phyloP scores from a whole-genome alignment of 208 protist species.

The Leishmania tropica region DNA sequence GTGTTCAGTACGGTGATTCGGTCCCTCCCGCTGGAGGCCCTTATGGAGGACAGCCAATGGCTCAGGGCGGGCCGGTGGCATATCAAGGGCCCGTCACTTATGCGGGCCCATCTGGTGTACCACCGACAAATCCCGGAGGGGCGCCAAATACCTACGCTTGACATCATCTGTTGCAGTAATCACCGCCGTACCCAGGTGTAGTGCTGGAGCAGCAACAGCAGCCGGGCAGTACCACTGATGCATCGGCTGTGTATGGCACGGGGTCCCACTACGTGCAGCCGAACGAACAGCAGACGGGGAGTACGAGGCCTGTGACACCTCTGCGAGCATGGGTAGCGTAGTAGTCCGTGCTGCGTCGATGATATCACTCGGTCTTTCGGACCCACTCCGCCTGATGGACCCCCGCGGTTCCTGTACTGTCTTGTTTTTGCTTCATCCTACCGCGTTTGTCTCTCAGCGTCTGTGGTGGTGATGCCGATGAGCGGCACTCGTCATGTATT shows the following conservation, averaged over 20 bases:
- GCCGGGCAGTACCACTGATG: background rate
- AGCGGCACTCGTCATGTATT: background rate
- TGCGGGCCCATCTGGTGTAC: background rate
- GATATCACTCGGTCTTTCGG: background rate
- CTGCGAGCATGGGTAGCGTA: background rate
- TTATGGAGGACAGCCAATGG: background rate
- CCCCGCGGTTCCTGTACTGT: background rate
- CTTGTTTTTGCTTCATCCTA: background rate
- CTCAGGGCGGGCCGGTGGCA: too few species aligned
- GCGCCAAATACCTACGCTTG: background rate
- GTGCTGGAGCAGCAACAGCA: background rate
- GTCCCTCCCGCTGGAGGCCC: background rate
- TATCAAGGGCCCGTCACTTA: background rate
- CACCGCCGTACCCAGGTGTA: background rate
- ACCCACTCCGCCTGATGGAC: background rate
- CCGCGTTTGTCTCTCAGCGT: background rate
- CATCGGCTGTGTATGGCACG: background rate
- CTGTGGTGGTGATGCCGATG: background rate
- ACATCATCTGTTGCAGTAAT: background rate
- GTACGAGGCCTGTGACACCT: background rate
- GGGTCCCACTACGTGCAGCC: background rate
- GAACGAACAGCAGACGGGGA: background rate
- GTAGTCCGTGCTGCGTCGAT: background rate
- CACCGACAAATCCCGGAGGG: background rate
- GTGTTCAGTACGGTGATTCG: background rate